Conservation (phyloP, 345 rosid genomes). For the Eucalyptus albens region DNA sequence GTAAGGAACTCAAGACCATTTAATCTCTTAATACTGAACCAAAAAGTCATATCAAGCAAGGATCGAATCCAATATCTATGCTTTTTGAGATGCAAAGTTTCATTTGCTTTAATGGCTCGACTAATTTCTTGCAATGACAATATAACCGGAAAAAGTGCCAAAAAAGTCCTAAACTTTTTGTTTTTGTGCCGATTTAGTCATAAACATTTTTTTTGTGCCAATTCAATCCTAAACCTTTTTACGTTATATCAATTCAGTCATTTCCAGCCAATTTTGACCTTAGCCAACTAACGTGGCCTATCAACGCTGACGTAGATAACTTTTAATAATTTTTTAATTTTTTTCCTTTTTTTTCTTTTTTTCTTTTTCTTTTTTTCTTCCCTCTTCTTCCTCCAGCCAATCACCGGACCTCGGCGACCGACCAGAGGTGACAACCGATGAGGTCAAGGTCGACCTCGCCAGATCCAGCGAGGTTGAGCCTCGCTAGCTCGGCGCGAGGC, state of each 20-base stretch:
- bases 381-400: too few species aligned
- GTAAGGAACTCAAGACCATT: neutral
- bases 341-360: too few species aligned
- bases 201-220: too few species aligned
- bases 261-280: too few species aligned
- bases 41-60: neutral
- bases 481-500: accelerated
- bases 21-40: neutral
- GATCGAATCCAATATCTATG: neutral
- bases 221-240: too few species aligned
- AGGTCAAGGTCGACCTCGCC: too few species aligned
- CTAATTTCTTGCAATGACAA: neutral
- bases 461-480: too few species aligned
- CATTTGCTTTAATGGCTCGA: neutral
- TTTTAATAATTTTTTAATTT: too few species aligned
- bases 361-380: too few species aligned
- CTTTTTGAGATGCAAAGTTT: neutral
- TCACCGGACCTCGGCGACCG: accelerated
- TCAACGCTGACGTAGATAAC: accelerated
- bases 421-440: accelerated
- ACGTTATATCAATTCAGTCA: accelerated
- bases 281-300: accelerated
- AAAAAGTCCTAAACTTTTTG: too few species aligned
- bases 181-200: too few species aligned
- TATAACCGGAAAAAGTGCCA: too few species aligned